Conservation (phyloP, 306 rosid species). For the Herpetospermum pedunculosum region DNA sequence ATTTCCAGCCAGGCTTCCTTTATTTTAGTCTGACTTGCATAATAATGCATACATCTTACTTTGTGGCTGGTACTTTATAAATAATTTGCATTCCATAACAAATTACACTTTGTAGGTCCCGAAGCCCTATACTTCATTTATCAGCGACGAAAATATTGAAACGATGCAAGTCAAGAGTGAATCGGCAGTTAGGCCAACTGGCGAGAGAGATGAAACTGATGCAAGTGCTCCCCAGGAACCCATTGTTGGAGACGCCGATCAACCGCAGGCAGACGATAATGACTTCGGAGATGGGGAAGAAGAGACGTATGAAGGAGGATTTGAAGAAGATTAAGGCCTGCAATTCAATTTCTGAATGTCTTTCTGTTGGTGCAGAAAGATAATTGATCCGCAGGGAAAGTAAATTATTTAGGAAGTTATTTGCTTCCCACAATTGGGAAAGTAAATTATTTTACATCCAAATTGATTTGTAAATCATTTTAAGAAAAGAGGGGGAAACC, state of each 20-base stretch:
- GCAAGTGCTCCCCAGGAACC: background rate
- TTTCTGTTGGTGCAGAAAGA: background rate
- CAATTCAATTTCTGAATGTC: background rate
- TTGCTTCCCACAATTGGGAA: background rate
- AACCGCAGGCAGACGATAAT: slow-evolving; percentile 21
- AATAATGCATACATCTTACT: background rate
- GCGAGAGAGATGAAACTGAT: slow-evolving; percentile 11
- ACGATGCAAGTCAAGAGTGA: slow-evolving; percentile 32
- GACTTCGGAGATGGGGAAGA: slow-evolving; percentile 26
- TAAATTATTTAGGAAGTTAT: background rate
- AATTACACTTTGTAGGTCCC: slow-evolving; percentile 35
- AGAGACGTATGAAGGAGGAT: slow-evolving; percentile 28
- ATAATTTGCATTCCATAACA: background rate
- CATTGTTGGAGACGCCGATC: slow-evolving; percentile 21
- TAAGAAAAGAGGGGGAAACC: background rate
- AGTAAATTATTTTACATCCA: background rate
- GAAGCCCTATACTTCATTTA: slow-evolving; percentile 60
- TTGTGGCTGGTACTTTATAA: background rate
- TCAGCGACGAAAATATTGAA: slow-evolving; percentile 46
- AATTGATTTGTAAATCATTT: background rate
- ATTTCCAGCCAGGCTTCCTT: background rate
- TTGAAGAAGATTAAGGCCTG: slow-evolving; percentile 18
- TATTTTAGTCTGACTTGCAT: background rate
- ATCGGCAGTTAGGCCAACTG: background rate
- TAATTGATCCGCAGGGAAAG: background rate